Base-by-base conservation (phyloP, 2,329 filamentous ascomycete genomes). In the Pseudogymnoascus sp. region DNA sequence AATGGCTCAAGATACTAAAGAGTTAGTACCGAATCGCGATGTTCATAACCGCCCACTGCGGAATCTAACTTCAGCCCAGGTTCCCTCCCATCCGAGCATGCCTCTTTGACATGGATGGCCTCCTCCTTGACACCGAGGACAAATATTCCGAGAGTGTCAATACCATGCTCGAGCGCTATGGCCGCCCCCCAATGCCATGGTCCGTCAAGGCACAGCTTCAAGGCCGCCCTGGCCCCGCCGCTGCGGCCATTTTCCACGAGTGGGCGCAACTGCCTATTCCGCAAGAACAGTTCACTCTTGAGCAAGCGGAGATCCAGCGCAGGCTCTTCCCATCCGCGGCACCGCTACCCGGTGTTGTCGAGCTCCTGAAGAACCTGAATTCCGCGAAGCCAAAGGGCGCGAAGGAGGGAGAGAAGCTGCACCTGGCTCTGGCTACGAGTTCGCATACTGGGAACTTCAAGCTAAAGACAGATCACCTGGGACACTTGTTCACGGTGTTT, bases 21-120 rank as follows among this genome's bases (percentile, higher is more conserved):
- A 57, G 50, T 57, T 57, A 57, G 50, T 57, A 57, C 50, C 28
- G 28, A 57, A 57, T 57, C n/a, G 17, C 11, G n/a, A 33, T 57
- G 23, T 31, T 21, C 33, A 35, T 57, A 13, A 13, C 28, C 28
- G 23, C 50, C 50, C 28, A 33, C 28, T 33, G 28, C 50, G 50
- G 50, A 57, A 57, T 33, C 61, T 65, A 28, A 47, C 64, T 33
- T 21, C 26, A 21, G 35, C 60, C 28, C 71, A 91, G 88, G 73
- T 87, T 92, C 75, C 89, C 90, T 19, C 86, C 88, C 57, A 82
- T 97, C 65, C 85, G 92, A 69, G 95, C 93, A 69, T 97, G 93
- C 76, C 87, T 99, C 68, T 97, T 99, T 76, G 95, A 99, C 80
- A 97, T 97, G 93, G 95, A 99, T 76, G 95, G 95, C 65, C 87